Base-by-base conservation (phyloP, 768 basidiomycete genomes). In the Mycena belliarum region DNA sequence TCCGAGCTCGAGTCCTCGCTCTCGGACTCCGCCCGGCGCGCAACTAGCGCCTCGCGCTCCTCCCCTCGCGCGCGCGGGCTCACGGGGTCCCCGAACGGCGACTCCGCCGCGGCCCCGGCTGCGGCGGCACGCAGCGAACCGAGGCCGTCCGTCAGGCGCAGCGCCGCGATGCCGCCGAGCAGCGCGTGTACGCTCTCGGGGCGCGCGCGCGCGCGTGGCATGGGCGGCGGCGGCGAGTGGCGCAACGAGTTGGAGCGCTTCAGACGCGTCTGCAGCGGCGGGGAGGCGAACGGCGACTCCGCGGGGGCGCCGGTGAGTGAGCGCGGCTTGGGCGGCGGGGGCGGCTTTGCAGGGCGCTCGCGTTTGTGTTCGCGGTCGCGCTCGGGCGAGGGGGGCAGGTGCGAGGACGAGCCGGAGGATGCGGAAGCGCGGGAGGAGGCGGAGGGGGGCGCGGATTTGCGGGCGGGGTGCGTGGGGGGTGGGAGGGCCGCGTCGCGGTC, bases 381-480 rank as follows among this genome's bases (percentile, higher is more conserved):
- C 42, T 56, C 57, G 38, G 57, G 58, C 29, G 58, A 63, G 6
- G 53, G 18, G 4, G 11, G 55, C 21, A 26, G 21, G 48, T 35
- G 52, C 18, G 60, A 54, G n/a, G 48, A 44, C 23, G 55, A 49
- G 21, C 32, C 43, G 7, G 60, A 61, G n/a, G 61, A 58, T 2
- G 40, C 44, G 14, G 61, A 63, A 3, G 50, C 43, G 25, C 57
- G 50, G 3, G 61, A 59, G 2, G 57, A 56, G 12, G 38, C 40
- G 10, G 61, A 63, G 8, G 61, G 49, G 4, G 62, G 55, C 3
- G 62, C 62, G 26, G 62, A 63, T 52, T 81, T 81, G 20, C 82
- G 79, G 60, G 80, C 80, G 0, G 86, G 86, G 63, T 88, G 86
- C 7, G 68, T 80, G 1, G 85, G 85, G 0, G 84, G 78, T 1